Base-by-base conservation (phyloP, 495 filamentous ascomycete species). In the Glutinoglossum americanum region DNA sequence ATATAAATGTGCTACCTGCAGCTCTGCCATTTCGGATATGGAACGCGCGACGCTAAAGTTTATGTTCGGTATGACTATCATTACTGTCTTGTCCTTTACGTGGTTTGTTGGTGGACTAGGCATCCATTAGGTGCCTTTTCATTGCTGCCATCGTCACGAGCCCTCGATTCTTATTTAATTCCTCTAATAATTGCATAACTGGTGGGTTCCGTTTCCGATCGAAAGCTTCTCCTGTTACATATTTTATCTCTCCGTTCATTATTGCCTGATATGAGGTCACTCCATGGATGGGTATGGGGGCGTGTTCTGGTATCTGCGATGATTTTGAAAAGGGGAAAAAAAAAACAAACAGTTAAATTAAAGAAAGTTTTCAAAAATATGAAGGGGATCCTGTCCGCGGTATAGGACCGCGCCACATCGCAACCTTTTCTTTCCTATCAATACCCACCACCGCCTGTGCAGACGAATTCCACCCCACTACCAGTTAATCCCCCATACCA, bases 81-180 rank as follows among this genome's bases (percentile, higher is more conserved):
- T 92, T 49, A 94, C 89, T 8, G 71, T 94, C 13, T 60, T 84
- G 28, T 87, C 86, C 49, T 94, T 95, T 66, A 85, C 85, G 54
- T 95, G 87, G 84, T 96, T 95, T 62, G 81, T 87, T 47, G 76
- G 76, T 45, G 84, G 77, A 11, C 73, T 82, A 56, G 84, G 77
- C 23, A 28, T 49, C 56, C 28, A 48, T 58, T 26, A 33, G 17
- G 56, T 17, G 0, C 5, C 1, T 35, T 11, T 33, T 27, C 10
- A 6, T 27, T 9, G 41, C 25, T 41, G 3, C 9, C 33, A 25
- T 41, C 5, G 30, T 28, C 35, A 56, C 44, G 21, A 33, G 51
- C 51, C 35, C 26, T 11, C 15, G n/a, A 45, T 13, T 21, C 41
- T 21, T 45, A 9, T 23, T 45, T 5, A 21, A 6, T 5, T 21